A percentile compares a stretch with the other conserved stretches of the same genome.
phyloP scores from a whole-genome alignment of 495 filamentous ascomycete species.

The Neurospora tetraspora region DNA sequence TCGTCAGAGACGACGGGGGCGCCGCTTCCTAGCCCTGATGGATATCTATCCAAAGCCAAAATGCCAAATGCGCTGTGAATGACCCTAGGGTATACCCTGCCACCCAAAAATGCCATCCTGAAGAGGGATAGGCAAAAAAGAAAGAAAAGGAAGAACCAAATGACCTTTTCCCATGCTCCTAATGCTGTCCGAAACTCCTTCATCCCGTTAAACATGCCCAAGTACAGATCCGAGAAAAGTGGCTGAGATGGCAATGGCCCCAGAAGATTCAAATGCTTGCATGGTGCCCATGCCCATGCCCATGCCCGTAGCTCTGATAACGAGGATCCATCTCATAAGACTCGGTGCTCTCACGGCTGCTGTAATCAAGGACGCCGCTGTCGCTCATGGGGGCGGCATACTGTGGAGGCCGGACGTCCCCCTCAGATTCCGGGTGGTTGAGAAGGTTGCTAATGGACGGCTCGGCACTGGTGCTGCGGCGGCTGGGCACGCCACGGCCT shows the following conservation, averaged over 20 bases:
- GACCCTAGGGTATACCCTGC: not conserved
- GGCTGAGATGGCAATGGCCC: not conserved
- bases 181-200: not conserved
- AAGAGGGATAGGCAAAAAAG: not conserved
- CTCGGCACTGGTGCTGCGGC: conserved; percentile 4
- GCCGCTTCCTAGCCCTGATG: not conserved
- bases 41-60: not conserved
- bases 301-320: not conserved
- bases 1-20: not conserved
- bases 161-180: not conserved
- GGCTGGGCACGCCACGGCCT: not conserved
- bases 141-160: not conserved
- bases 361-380: conserved; percentile 24
- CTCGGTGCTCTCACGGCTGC: conserved; percentile 15
- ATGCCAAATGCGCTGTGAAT: not conserved
- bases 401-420: conserved; percentile 18
- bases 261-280: not conserved
- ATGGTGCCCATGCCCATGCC: not conserved
- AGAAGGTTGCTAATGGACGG: conserved; percentile 9
- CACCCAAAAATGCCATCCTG: not conserved
- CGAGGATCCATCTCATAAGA: not conserved
- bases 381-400: conserved; percentile 26
- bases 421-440: conserved; percentile 12
- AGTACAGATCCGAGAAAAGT: not conserved
- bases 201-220: not conserved